Conservation (phyloP, 2,329 filamentous ascomycete genomes). For the Claviceps pazoutovae region DNA sequence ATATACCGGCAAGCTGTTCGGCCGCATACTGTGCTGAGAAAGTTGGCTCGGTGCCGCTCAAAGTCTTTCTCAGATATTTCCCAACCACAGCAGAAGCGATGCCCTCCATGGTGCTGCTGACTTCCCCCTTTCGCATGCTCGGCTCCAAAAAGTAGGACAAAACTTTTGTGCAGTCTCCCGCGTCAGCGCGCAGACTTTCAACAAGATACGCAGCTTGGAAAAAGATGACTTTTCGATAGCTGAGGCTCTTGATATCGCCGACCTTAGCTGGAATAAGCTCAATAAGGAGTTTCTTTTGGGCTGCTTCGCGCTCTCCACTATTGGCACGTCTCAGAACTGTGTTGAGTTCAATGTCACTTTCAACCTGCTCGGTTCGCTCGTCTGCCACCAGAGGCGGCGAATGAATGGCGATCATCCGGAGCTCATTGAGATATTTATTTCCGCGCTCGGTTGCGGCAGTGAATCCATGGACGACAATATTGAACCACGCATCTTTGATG, state of each 20-base stretch:
- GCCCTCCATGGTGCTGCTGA: conserved; percentile 51
- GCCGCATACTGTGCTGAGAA: conserved; percentile 92
- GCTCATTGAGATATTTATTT: conserved; percentile 58
- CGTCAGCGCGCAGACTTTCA: conserved; percentile 72
- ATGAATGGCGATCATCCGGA: conserved; percentile 73
- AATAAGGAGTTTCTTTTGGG: conserved; percentile 67
- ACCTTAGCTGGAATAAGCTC: conserved; percentile 64
- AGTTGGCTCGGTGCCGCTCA: conserved; percentile 54
- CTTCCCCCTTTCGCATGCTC: conserved; percentile 53
- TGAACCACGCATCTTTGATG: conserved; percentile 93
- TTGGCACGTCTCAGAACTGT: conserved; percentile 80
- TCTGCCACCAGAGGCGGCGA: conserved; percentile 80
- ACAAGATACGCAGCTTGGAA: conserved; percentile 81
- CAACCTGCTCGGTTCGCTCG: conserved; percentile 74
- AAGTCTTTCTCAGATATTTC: conserved; percentile 63
- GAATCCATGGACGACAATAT: conserved; percentile 89
- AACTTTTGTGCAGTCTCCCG: conserved; percentile 81
- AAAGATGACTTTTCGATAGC: conserved; percentile 84
- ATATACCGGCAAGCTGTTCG: conserved; percentile 69
- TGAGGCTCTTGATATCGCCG: conserved; percentile 65
- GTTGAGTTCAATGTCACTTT: conserved; percentile 95
- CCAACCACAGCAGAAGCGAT: conserved; percentile 57
- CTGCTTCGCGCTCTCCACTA: conserved; percentile 59
- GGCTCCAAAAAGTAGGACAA: conserved; percentile 92
- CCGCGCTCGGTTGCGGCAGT: conserved; percentile 59